Conservation (phyloP, 106 monocot genomes). For the Ottelia alismoides region DNA sequence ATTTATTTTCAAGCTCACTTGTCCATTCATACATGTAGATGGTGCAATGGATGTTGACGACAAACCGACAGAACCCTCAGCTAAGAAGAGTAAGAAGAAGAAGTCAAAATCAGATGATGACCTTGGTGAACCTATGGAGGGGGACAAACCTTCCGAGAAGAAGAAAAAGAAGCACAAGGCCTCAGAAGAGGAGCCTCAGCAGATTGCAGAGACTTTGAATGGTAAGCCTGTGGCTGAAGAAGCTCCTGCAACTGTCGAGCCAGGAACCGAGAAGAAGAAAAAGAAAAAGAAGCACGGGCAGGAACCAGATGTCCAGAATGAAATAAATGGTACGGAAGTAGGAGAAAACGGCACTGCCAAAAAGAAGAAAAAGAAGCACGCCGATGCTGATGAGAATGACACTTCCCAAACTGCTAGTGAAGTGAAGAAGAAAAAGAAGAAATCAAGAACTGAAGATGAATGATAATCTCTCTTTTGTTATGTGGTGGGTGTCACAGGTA, state of each 20-base stretch:
- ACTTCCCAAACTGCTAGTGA: conserved; percentile 19
- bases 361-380: conserved; percentile 49
- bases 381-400: conserved; percentile 10
- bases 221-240: conserved; percentile 19
- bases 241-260: conserved; percentile 25
- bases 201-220: conserved; percentile 19
- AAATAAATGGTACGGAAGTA: conserved; percentile 8
- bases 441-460: conserved; percentile 21
- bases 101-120: no score
- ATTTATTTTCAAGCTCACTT: not conserved
- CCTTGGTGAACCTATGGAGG: no score
- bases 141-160: no score
- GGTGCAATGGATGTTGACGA: conserved; percentile 22
- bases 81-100: conserved; percentile 75
- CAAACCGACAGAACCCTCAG: conserved; percentile 13
- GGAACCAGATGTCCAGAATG: conserved; percentile 5
- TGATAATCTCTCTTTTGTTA: no score
- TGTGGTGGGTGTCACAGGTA: no score
- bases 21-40: conserved; percentile 19
- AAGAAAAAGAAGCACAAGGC: conserved; percentile 60
- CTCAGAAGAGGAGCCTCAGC: conserved; percentile 7
- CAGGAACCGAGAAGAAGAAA: conserved; percentile 45
- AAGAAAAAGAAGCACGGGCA: conserved; percentile 86
- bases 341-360: conserved; percentile 41
- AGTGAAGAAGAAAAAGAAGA: conserved; percentile 60